Evolutionary conservation across 768 basidiomycete genomes (phyloP).

Genomic region (Pleurotus pulmonarius): DNA sequence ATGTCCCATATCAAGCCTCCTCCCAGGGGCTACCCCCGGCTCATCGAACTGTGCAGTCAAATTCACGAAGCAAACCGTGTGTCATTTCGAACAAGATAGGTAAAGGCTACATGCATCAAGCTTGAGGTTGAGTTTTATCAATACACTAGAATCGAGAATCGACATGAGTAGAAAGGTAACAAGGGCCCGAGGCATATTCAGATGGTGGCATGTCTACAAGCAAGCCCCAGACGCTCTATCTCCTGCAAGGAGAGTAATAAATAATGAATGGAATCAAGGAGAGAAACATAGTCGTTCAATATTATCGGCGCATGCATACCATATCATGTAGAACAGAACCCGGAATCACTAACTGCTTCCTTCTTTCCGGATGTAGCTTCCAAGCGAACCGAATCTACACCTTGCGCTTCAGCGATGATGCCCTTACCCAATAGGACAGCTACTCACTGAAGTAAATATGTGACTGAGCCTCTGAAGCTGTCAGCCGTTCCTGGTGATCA

Average conservation of each 20-base stretch:
- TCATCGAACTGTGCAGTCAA: too few species aligned
- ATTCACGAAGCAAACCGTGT: not conserved
- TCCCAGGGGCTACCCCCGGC: not conserved
- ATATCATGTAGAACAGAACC: slow-evolving; percentile 38
- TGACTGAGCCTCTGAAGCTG: slow-evolving; percentile 62
- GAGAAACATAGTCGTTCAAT: not conserved
- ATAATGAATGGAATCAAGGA: not conserved
- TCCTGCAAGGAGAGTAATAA: slow-evolving; percentile 5
- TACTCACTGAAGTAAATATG: slow-evolving; percentile 62
- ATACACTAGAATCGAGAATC: not conserved
- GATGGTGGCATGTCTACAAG: slow-evolving; percentile 1
- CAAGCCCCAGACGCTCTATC: slow-evolving; percentile 1
- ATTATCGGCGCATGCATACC: not conserved
- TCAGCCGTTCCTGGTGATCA: slow-evolving; percentile 66
- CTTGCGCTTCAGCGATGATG: slow-evolving; percentile 11
- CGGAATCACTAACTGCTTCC: slow-evolving; percentile 45
- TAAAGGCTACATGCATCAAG: slow-evolving; percentile 8
- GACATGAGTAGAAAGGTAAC: not conserved
- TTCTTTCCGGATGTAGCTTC: slow-evolving; percentile 40
- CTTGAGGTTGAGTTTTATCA: slow-evolving; percentile 7
- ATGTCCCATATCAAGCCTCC: not conserved
- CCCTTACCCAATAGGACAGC: slow-evolving; percentile 9
- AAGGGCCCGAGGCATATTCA: slow-evolving; percentile 1
- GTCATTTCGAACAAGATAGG: not conserved
- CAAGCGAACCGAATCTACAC: slow-evolving; percentile 43